Evolutionary conservation across 495 filamentous ascomycete genomes (phyloP), one percentile per base, ranked within the genome.

Genomic region (Tuber brumale): DNA sequence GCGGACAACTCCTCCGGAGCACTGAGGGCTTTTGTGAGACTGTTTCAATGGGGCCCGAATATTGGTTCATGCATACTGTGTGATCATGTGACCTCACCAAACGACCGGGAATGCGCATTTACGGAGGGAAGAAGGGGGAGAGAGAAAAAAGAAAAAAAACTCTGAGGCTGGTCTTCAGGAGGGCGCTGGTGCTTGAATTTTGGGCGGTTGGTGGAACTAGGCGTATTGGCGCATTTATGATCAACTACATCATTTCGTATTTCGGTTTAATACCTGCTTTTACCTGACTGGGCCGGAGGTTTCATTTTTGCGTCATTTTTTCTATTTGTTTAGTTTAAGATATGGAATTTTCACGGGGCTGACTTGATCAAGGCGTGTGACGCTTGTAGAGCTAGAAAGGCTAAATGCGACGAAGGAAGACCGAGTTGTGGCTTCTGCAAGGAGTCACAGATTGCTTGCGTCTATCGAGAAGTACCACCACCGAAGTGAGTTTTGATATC

Each of bases 381-480:
- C 77, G 87, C 88, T 81, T 90, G 89, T 80, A 87, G 89, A 78
- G 84, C 87, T 31, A 85, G 89, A 75, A 90, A 90, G 79, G 88
- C 89, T n/a, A 90, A 90, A 79, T 90, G 89, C 74, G 89, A 90
- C 69, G 89, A 90, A 81, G 88, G 88, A 43, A 86, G 89, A 66
- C 89, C 89, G 0, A 82, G 85, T 48, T 90, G 89, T 81, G 88
- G 88, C 71, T 87, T 88, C 77, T 90, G 89, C 83, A 89, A 86
- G 73, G 89, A 90, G 75, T 88, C 88, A 39, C 85, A 83, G 71
- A 81, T 89, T 69, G 78, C 80, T 70, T 90, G 89, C 80, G 86
- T 88, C 37, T 90, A 90, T 76, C 88, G 89, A 82, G 88, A 89
- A 83, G 86, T 90, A 27, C 88, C 88, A 39, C 88, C 88, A 10